Conservation (phyloP, 768 basidiomycete species). For the Boletus pseudopeckii region DNA sequence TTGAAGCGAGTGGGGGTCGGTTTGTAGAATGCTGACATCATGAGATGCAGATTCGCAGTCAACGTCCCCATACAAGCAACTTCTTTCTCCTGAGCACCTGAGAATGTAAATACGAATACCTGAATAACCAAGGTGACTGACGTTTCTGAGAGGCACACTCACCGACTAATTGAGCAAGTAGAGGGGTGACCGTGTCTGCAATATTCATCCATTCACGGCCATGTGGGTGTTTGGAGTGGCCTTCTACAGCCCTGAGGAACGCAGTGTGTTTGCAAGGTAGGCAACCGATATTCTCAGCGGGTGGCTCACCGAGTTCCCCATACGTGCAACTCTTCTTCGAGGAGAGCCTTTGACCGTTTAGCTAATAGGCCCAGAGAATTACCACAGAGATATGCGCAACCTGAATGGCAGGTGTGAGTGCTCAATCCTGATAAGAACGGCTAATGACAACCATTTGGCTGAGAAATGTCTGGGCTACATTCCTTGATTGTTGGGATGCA, state of each 20-base stretch:
- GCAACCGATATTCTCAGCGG: constrained; percentile 11
- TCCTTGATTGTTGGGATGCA: constrained; percentile 52
- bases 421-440: background rate
- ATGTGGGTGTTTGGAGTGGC: constrained; percentile 89
- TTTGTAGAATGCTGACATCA: constrained; percentile 93
- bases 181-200: constrained; percentile 64
- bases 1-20: constrained; percentile 84
- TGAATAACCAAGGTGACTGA: constrained; percentile 2
- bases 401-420: constrained; percentile 24
- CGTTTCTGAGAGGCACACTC: constrained; percentile 27
- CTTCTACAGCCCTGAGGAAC: constrained; percentile 67
- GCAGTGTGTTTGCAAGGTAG: background rate
- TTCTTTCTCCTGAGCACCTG: constrained; percentile 85
- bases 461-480: constrained; percentile 41
- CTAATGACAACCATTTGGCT: constrained; percentile 35
- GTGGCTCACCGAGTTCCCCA: constrained; percentile 69
- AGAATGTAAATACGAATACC: constrained; percentile 22
- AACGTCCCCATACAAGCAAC: constrained; percentile 94
- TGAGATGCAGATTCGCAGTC: constrained; percentile 92
- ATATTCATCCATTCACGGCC: constrained; percentile 80
- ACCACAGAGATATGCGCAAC: constrained; percentile 87
- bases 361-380: constrained; percentile 89
- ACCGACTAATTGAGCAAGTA: constrained; percentile 84
- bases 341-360: constrained; percentile 64
- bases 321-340: constrained; percentile 78